Conservation (phyloP, 192 early-diverging fungal genomes). For the Coemansia sp. region DNA sequence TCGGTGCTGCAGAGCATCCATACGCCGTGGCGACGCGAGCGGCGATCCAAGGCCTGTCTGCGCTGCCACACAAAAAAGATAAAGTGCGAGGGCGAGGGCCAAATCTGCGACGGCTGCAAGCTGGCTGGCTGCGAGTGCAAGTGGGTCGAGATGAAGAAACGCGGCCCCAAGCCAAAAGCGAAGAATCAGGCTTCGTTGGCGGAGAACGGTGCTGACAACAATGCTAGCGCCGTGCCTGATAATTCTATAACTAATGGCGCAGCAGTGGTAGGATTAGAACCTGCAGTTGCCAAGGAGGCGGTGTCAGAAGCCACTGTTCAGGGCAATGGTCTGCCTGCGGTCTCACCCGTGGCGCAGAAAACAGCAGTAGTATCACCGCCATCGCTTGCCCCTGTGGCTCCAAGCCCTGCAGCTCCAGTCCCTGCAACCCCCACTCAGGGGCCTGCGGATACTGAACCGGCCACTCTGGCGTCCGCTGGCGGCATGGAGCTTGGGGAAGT, state of each 20-base stretch:
- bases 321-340: background rate
- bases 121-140: constrained; percentile 49
- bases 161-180: constrained; percentile 43
- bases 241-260: background rate
- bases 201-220: background rate
- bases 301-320: background rate
- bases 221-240: background rate
- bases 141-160: constrained; percentile 55
- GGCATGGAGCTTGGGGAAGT: background rate
- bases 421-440: background rate
- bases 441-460: background rate
- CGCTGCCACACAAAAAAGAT: constrained; percentile 56
- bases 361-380: background rate
- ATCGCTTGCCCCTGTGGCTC: background rate
- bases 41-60: constrained; percentile 52
- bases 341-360: background rate
- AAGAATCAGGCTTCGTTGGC: background rate
- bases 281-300: too few relatives aligned
- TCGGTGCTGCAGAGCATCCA: background rate
- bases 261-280: background rate
- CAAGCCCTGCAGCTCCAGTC: background rate
- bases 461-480: background rate
- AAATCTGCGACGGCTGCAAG: constrained; percentile 42
- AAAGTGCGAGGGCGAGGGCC: constrained; percentile 50
- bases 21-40: constrained; percentile 48